Evolutionary conservation across 140 eudicot species (phyloP).

Genomic region (Ambrosia hybrid): DNA sequence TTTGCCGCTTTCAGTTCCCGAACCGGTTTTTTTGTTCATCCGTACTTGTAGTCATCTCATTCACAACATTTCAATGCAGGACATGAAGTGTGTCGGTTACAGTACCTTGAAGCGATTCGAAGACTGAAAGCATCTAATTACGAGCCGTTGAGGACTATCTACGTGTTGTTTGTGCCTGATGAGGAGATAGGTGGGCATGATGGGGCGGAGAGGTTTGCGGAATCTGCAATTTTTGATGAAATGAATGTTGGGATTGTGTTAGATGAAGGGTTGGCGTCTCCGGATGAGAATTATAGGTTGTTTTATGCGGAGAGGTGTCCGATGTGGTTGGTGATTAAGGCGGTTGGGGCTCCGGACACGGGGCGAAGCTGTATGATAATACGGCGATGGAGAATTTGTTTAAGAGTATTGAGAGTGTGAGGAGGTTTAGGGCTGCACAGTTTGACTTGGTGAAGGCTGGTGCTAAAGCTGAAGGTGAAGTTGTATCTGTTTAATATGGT

Average conservation of each 20-base stretch:
- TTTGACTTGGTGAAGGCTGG: constrained; percentile 95
- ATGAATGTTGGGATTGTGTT: constrained; percentile 88
- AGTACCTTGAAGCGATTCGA: constrained; percentile 90
- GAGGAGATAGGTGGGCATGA: constrained; percentile 96
- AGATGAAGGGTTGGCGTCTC: constrained; percentile 91
- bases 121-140: constrained; percentile 58
- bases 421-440: constrained; percentile 90
- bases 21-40: too few relatives aligned
- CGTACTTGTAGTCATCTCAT: too few relatives aligned
- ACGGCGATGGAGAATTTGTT: constrained; percentile 89
- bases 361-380: constrained; percentile 90
- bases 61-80: too few relatives aligned
- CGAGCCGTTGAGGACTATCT: constrained; percentile 64
- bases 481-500: constrained; percentile 81
- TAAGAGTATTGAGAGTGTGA: constrained; percentile 85
- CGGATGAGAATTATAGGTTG: constrained; percentile 53
- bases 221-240: constrained; percentile 51
- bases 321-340: constrained; percentile 84
- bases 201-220: constrained; percentile 68
- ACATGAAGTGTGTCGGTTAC: constrained; percentile 26
- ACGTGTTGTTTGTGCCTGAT: constrained; percentile 79
- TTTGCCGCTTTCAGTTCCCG: too few relatives aligned
- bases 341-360: constrained; percentile 87
- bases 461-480: constrained; percentile 78
- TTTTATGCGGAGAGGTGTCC: constrained; percentile 85